Base-by-base conservation (phyloP, 768 basidiomycete species). In the Thelephora aurantiotincta region DNA sequence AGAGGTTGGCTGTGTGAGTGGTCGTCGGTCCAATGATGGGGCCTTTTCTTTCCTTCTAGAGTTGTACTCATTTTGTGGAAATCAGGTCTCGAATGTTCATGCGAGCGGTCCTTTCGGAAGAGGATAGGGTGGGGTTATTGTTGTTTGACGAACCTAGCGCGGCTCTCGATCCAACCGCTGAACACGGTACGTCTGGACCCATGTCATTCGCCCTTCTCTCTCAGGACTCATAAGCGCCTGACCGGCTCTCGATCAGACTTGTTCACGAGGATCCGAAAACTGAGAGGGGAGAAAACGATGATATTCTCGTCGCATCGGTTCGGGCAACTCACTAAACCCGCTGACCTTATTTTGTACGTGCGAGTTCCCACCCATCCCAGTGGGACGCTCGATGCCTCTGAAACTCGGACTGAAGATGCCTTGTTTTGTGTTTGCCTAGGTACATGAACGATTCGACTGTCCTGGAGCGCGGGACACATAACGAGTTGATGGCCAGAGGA, bases 241-340 rank as follows among this genome's bases (percentile, higher is more conserved):
- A 30, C 26, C 9, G 26, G 26, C 9, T 9, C 4, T 30, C 9
- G 9, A 30, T 30, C 26, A 75, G 74, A 88, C 55, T 65, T 88
- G 7, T 89, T 89, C 47, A 74, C 82, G 51, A 69, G 83, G 37
- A 64, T 88, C 20, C 74, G 80, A 16, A 63, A 69, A 6, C 58
- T 86, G 16, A 70, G 83, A 41, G 82, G 81, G 12, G 78, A 73
- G 59, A 88, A 84, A 61, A 87, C 85, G 2, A 87, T 87, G 85
- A 61, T 87, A 19, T 87, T 86, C 57, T 86, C 83, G 1, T 81
- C 81, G 0, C 86, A 82, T 60, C 68, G 80, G 1, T 73, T 69
- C 54, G 83, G 82, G 9, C 83, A 78, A 50, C 63, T 84, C 11
- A 86, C 82, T 1, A 68, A 79, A 9, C 72, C 82, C 55, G 82